phyloP scores from a whole-genome alignment of 2,329 filamentous ascomycete genomes.

The Neofusicoccum parvum region DNA sequence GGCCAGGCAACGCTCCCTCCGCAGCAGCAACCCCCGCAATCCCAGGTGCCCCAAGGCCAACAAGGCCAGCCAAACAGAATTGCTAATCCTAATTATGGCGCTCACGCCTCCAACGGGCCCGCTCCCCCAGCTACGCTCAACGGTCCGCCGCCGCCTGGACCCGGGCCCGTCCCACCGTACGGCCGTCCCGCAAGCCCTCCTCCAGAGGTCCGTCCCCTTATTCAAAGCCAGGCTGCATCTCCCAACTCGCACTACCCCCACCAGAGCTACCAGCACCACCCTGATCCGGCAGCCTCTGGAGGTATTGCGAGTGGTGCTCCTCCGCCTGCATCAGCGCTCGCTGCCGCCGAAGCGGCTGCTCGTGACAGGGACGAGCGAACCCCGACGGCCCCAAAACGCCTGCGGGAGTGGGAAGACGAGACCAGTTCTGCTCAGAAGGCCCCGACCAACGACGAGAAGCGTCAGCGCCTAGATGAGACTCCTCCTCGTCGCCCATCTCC shows the following conservation, averaged over 20 bases:
- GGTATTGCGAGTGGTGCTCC: slow-evolving; percentile 71
- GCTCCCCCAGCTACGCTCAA: slow-evolving; percentile 57
- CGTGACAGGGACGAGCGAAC: slow-evolving; percentile 74
- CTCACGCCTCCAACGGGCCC: slow-evolving; percentile 42
- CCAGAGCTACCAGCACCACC: slow-evolving; percentile 76
- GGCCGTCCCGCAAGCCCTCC: slow-evolving; percentile 74
- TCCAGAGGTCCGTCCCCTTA: slow-evolving; percentile 78
- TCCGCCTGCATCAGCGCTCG: slow-evolving; percentile 64
- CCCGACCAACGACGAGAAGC: slow-evolving; percentile 77
- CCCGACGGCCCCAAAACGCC: slow-evolving; percentile 77
- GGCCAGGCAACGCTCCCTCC: slow-evolving; percentile 28
- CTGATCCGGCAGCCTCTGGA: slow-evolving; percentile 59
- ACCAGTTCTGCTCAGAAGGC: slow-evolving; percentile 73
- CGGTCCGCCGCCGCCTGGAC: slow-evolving; percentile 50
- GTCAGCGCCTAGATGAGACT: slow-evolving; percentile 83
- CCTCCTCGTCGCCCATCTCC: slow-evolving; percentile 67
- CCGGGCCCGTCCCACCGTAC: slow-evolving; percentile 67
- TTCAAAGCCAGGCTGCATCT: slow-evolving; percentile 88
- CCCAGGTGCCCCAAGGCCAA: slow-evolving; percentile 54
- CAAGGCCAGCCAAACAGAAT: slow-evolving; percentile 50
- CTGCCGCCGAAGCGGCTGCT: slow-evolving; percentile 68
- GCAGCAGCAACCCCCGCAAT: slow-evolving; percentile 33
- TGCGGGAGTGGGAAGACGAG: slow-evolving; percentile 92
- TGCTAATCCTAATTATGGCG: slow-evolving; percentile 51
- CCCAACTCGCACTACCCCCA: slow-evolving; percentile 84